Evolutionary conservation across 2,329 filamentous ascomycete genomes (phyloP).

Genomic region (Cucurbitaria berberidis): DNA sequence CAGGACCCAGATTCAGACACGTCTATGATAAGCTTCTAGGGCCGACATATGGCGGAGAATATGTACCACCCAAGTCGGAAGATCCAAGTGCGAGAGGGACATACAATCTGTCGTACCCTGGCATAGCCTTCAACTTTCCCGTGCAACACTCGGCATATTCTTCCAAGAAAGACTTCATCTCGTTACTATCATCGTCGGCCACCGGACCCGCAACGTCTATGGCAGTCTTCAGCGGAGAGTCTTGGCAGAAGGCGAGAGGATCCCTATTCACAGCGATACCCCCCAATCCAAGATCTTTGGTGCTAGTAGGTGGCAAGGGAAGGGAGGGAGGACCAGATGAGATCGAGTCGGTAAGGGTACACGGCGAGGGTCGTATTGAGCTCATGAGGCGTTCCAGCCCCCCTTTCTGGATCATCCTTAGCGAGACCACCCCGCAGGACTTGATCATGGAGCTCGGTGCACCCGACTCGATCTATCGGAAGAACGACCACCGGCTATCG

Average conservation of each 20-base stretch:
- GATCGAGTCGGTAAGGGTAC: conserved; percentile 77
- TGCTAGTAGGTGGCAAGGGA: conserved; percentile 68
- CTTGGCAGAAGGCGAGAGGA: conserved; percentile 83
- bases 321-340: conserved; percentile 88
- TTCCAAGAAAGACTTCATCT: conserved; percentile 79
- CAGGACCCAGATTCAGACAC: conserved; percentile 80
- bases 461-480: conserved; percentile 91
- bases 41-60: conserved; percentile 93
- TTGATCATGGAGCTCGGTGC: conserved; percentile 88
- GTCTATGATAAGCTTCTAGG: conserved; percentile 94
- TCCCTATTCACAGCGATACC: conserved; percentile 77
- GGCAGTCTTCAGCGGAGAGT: conserved; percentile 88
- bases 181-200: conserved; percentile 78
- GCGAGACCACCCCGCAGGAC: conserved; percentile 90
- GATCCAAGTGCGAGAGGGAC: conserved; percentile 66
- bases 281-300: conserved; percentile 74
- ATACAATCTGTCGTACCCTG: conserved; percentile 93
- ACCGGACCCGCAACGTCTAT: conserved; percentile 81
- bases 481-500: conserved; percentile 85
- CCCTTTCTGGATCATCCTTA: conserved; percentile 74
- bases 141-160: conserved; percentile 77
- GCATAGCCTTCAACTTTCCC: conserved; percentile 90
- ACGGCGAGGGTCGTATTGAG: conserved; percentile 80
- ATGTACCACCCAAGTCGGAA: conserved; percentile 68
- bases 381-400: conserved; percentile 72